Evolutionary conservation across 2,329 filamentous ascomycete species (phyloP), one percentile per base, ranked within the genome.

Genomic region (Calonectria fujianensis): DNA sequence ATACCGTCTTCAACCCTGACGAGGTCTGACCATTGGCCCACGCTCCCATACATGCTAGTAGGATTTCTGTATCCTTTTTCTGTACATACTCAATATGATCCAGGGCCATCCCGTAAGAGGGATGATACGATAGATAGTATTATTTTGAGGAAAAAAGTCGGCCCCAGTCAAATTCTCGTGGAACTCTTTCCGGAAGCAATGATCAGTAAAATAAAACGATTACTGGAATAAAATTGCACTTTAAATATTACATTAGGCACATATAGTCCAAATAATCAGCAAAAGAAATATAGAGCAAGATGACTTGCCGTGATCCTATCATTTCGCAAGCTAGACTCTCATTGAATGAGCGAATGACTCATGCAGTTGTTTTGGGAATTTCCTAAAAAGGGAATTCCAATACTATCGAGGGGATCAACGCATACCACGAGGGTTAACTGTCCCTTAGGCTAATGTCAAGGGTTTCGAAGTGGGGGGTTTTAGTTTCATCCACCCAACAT

Each of bases 21-120:
- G 59, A 4, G 13, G 11, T 10, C 32, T 35, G 32, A 35, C 4
- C 24, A 6, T 65, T 48, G 6, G 69, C 24, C 69, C 69, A 70
- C 57, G 69, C 57, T 32, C 69, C 69, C 14, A 70, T 37, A 24
- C 45, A 32, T 45, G 69, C 69, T 27, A 70, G 48, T n/a, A 65
- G 13, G 13, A 13, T 35, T 9, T 70, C 35, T 13, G 64, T 39
- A 24, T 70, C 31, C 27, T 65, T 65, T 14, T 70, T 61, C 14
- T 65, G 45, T 8, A 14, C 32, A n/a, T 65, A 27, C n/a, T 70
- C 65, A 4, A 31, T 27, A 3, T 48, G 69, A 65, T 70, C 69
- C 8, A 70, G 35, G 2, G 69, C 59, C 69, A 70, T 70, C 4
- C 0, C 57, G 18, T 45, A 41, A 20, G 9, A 35, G 7, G 10